Evolutionary conservation across 2,329 filamentous ascomycete genomes (phyloP), one percentile per base, ranked within the genome.

Genomic region (Hymenoscyphus linearis): DNA sequence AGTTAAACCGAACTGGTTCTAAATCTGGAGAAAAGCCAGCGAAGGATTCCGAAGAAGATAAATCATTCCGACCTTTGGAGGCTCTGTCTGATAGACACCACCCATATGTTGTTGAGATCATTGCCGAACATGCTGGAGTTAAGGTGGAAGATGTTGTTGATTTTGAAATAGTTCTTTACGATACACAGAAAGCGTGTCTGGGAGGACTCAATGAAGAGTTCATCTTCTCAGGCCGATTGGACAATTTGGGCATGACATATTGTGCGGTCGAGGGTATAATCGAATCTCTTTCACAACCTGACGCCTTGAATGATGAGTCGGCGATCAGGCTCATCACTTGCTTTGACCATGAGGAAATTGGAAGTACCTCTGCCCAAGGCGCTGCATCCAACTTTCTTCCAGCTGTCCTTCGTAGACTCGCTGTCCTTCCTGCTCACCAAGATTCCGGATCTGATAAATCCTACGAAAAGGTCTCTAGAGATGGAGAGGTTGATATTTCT

Each of bases 301-400:
- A 80, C 3, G 82, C 88, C 5, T 82, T 98, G 31, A 85, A 91
- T 52, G 77, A 88, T 25, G 93, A 97, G 71, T 79, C 84, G 3
- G 88, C 85, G 18, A 97, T 98, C 71, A 91, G 95, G 53, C 80
- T 99, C n/a, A 88, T 96, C 67, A 89, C 92, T 37, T 90, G 93
- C 76, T 99, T 99, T 75, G 95, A 99, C 74, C 93, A 99, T 77
- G 95, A 99, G 76, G 95, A 99, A 74, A 95, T 99, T 71, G 95
- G 95, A 59, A 96, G 91, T 64, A 87, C 85, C 61, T 96, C 92
- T 2, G 93, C 93, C 4, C 95, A 99, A 72, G 95, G 95, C 64
- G 95, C 95, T 18, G 87, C 96, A 76, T 96, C 91, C 4, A 96
- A 96, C 76, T 82, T 96, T 61, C 83, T 99, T 18, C 93, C 95